Base-by-base conservation (phyloP, 768 basidiomycete species). In the Pholiota molesta region DNA sequence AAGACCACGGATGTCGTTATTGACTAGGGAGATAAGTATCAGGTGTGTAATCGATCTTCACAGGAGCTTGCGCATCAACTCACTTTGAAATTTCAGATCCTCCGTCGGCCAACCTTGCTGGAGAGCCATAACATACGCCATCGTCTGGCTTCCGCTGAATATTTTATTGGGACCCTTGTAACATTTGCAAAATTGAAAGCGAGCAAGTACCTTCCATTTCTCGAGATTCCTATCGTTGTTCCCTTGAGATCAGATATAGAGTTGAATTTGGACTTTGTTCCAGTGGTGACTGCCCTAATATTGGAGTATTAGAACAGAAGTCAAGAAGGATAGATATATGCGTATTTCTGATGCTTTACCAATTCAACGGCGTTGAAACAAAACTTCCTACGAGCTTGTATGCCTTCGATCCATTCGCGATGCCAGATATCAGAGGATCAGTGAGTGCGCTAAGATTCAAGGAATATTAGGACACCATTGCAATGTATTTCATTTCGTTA, bases 301-400 rank as follows among this genome's bases (percentile, higher is more conserved):
- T 21, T 17, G 14, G 51, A 39, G 14, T 26, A 8, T 11, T 45
- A 42, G 44, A 9, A 3, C 14, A 17, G 11, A 17, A 14, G 16
- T 40, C 21, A 35, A 28, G 33, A 26, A 26, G 26, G 26, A 26
- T 54, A 52, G 58, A 52, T 17, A 11, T 31, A 28, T 26, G 42
- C 40, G 67, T 1, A 57, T 51, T 31, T 51, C 31, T 17, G 51
- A 39, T 78, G 54, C 13, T 10, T 37, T 63, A 88, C 95, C 94
- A 98, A 77, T 93, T 90, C 45, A 98, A 77, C 1, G 95, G 92
- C 4, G 93, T 92, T 1, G 85, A 85, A 52, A 98, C 95, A 72
- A 94, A 98, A 70, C 92, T 92, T 7, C 97, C 95, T 3, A 97
- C 88, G 17, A 98, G 88, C 73, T 91, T 95, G 76, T 97, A 99